Base-by-base conservation (phyloP, 2,329 filamentous ascomycete genomes). In the Malbranchea zuffiana region DNA sequence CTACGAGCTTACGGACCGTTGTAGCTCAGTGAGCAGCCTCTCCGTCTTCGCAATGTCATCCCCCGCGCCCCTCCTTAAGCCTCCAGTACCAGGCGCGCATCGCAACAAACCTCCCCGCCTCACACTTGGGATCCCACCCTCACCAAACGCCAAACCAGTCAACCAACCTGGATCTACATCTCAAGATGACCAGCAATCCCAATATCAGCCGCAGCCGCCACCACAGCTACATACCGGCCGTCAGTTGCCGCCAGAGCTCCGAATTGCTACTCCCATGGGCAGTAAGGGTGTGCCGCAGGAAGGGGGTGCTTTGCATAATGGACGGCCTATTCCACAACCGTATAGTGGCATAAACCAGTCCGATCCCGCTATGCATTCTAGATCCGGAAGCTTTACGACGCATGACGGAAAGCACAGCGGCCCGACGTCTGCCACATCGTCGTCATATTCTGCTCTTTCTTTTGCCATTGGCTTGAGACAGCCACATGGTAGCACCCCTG, bases 51-150 rank as follows among this genome's bases (percentile, higher is more conserved):
- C 69, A 51, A 82, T 87, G 78, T 75, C 81, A 40, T 77, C 81
- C 32, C 78, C 82, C 35, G 82, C 80, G 36, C 84, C 84, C 43
- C 74, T 92, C 41, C 78, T 93, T 39, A 80, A 85, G 43, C 82
- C 85, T 37, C 84, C 85, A 44, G 78, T 92, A 39, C 82, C 81
- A 25, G 82, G 83, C 46, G 69, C 67, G 47, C 72, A 77, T 49
- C 70, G 70, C 45, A 70, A 68, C 48, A 66, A 70, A 46, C 70
- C 80, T 36, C 85, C 85, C 18, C 78, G 82, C 50, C 72, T 96
- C 41, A 88, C 86, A 29, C 74, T 96, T 39, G 83, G 87, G 30
- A 96, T 96, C 41, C 88, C 88, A 24, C 78, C 82, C 1, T 93
- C 85, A 23, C 83, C 85, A 32, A 88, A 77, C 62, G 80, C 71